Percentiles rank a stretch among this genome's conserved stretches.
Evolutionary conservation across 495 filamentous ascomycete species (phyloP).

Genomic region (Daldinia childiae): DNA sequence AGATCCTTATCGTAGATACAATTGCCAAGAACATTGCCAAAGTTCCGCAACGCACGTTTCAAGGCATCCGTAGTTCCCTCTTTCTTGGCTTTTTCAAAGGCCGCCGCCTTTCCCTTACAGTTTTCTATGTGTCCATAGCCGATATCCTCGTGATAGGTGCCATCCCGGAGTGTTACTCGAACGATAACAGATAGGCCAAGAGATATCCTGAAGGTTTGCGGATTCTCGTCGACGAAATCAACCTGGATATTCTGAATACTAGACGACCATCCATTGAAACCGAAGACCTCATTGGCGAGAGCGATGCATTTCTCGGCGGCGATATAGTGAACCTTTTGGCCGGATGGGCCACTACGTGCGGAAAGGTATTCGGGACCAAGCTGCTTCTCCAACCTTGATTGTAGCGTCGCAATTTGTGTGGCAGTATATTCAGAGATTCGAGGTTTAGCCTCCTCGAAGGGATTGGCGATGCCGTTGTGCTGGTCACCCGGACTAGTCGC

Average conservation of each 20-base stretch:
- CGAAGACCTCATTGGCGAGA: conserved; percentile 97
- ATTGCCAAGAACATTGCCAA: conserved; percentile 96
- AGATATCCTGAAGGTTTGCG: conserved; percentile 71
- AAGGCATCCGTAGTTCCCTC: conserved; percentile 94
- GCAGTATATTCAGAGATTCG: conserved; percentile 83
- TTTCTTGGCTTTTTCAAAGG: conserved; percentile 98
- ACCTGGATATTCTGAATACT: conserved; percentile 87
- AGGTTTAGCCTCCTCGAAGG: conserved; percentile 76
- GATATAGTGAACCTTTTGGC: conserved; percentile 89
- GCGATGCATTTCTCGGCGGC: conserved; percentile 93
- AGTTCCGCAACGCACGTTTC: conserved; percentile 88
- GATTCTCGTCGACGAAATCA: conserved; percentile 78
- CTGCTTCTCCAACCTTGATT: conserved; percentile 86
- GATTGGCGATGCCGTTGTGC: conserved; percentile 70
- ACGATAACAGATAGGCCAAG: conserved; percentile 89
- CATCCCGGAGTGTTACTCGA: conserved; percentile 87
- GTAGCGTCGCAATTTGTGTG: conserved; percentile 87
- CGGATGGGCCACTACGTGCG: conserved; percentile 77
- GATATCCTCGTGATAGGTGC: conserved; percentile 95
- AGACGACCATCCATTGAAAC: conserved; percentile 98
- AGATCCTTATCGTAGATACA: conserved; percentile 97
- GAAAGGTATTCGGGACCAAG: conserved; percentile 98
- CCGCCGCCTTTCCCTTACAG: conserved; percentile 89
- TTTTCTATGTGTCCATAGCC: conserved; percentile 97
- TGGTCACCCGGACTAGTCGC: conserved; percentile 78